phyloP scores from a whole-genome alignment of 2,329 filamentous ascomycete species.

The Scytalidium lignicola region DNA sequence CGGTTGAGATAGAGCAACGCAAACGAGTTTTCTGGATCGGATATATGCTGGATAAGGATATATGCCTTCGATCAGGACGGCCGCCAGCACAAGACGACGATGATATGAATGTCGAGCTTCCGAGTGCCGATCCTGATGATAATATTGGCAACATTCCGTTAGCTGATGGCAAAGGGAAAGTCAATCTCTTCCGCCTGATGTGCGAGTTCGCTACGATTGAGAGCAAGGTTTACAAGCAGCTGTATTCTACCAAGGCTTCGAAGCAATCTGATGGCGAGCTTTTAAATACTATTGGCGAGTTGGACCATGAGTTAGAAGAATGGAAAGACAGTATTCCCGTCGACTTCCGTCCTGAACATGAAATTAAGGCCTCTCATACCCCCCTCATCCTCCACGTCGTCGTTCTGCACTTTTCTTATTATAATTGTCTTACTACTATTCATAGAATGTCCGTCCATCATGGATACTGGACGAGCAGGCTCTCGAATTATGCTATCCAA shows the following conservation, averaged over 20 bases:
- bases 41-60: conserved; percentile 69
- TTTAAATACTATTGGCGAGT: conserved; percentile 89
- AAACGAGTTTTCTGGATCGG: conserved; percentile 75
- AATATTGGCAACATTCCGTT: conserved; percentile 93
- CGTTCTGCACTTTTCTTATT: conserved; percentile 93
- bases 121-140: conserved; percentile 83
- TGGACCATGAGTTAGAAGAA: conserved; percentile 83
- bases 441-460: conserved; percentile 98
- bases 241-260: conserved; percentile 89
- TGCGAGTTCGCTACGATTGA: conserved; percentile 89
- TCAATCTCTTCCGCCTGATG: conserved; percentile 92
- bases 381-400: conserved; percentile 93
- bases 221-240: conserved; percentile 84
- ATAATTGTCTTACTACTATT: conserved; percentile 96
- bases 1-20: conserved; percentile 88
- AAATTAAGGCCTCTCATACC: conserved; percentile 89
- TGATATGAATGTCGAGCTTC: conserved; percentile 93
- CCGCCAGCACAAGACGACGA: conserved; percentile 71
- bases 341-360: conserved; percentile 94
- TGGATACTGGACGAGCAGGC: conserved; percentile 92
- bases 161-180: conserved; percentile 81
- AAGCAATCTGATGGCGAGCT: conserved; percentile 91
- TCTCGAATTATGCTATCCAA: conserved; percentile 93
- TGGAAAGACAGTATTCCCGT: conserved; percentile 97
- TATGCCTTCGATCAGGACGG: conserved; percentile 66